Evolutionary conservation across 2,329 filamentous ascomycete species (phyloP), one percentile per base, ranked within the genome.

Genomic region (Scedosporium minutisporum): DNA sequence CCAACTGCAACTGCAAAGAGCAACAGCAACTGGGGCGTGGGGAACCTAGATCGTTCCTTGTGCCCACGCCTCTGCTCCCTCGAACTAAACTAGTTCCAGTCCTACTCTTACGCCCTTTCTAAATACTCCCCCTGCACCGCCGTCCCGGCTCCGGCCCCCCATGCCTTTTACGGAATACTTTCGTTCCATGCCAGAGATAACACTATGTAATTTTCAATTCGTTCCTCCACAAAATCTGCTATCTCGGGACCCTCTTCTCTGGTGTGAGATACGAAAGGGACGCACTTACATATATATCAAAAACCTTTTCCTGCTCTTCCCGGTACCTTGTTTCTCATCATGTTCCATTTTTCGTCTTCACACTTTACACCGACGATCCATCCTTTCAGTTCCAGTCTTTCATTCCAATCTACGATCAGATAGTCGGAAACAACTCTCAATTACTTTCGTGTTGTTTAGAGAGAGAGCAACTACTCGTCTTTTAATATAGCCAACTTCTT

Each of bases 131-230:
- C 23, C 29, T 33, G 48, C 60, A 61, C 60, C 46, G 60, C 60
- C 60, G 60, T 48, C 48, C 48, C 60, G 46, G 60, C 60, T 61
- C 60, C 60, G 46, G 16, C 48, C 18, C 59, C 44, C 41, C 29
- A 27, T 61, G 27, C 60, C 60, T 48, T 51, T 41, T 42, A 38
- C 60, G 60, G 46, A 55, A 44, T 51, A 55, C 46, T 27, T 38
- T 51, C n/a, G 16, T 18, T 18, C n/a, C 42, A 53, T 51, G 29
- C 60, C 60, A 61, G 27, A 57, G 60, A 61, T 61, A 61, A 61
- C 60, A 51, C 60, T 57, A 57, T 42, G 41, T n/a, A 27, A 27
- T 51, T 61, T 53, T 38, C 42, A 18, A 61, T 53, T 61, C n/a
- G 59, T 23, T 61, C 44, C 59, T 61, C 59, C 42, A 38, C 44